Evolutionary conservation across 768 basidiomycete species (phyloP), one percentile per base, ranked within the genome.

Genomic region (Lentinus tigrinus): DNA sequence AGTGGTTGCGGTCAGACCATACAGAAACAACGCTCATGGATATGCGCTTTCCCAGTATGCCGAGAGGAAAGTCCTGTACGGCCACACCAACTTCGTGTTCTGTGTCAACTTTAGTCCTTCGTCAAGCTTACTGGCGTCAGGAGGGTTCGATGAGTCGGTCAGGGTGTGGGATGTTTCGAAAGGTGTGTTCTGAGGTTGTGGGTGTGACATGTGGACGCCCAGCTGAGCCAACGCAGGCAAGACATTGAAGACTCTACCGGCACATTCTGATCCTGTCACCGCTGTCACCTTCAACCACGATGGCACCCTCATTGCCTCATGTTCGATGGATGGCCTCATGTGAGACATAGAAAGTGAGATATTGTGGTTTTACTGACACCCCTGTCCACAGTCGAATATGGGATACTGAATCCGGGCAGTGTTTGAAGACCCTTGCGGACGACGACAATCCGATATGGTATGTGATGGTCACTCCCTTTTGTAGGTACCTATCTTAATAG

Each of bases 271-370:
- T 72, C 95, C 97, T 13, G 93, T 98, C 31, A 96, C 94, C 42
- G 88, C 92, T 11, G 94, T 98, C 6, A 84, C 85, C 57, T 99
- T 97, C 79, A 98, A 92, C 72, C 84, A 88, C 63, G 96, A 98
- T 63, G 97, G 97, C 6, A 95, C 93, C 8, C 85, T 98, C 63
- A 88, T 99, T 26, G 90, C 93, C 2, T 96, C 94, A 17, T 93
- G 91, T 65, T 92, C 94, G 11, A 96, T 95, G 89, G 97, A 99
- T 72, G 97, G 96, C 5, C 74, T 98, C 42, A 96, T 98, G 97
- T 98, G 63, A 73, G 88, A 23, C 55, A 42, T 31, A 44, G 14
- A 9, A 2, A 5, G 8, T n/a, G n/a, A n/a, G n/a, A 37, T 48
- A 34, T 27, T n/a, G 24, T 55, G 47, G 46, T 39, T 58, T 38